Evolutionary conservation across 2,329 filamentous ascomycete species (phyloP).

Genomic region (Cladophialophora psammophila): DNA sequence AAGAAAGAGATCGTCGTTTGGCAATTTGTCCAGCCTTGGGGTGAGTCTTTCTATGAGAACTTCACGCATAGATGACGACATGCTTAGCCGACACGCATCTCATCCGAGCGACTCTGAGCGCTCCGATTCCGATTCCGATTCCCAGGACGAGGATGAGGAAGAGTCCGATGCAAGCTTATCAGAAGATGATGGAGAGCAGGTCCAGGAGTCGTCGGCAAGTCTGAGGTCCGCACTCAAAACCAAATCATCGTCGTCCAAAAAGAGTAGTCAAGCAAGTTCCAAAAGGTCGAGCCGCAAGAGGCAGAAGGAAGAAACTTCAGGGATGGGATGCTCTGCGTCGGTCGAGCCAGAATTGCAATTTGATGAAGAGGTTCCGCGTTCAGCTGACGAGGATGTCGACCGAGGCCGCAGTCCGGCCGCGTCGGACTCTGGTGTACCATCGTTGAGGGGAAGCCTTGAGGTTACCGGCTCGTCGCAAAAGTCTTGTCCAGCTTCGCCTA

Average conservation of each 20-base stretch:
- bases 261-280: constrained; percentile 38
- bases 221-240: constrained; percentile 9
- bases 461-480: constrained; percentile 11
- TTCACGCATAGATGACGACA: constrained; percentile 70
- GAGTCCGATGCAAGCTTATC: constrained; percentile 42
- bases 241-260: constrained; percentile 33
- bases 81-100: constrained; percentile 59
- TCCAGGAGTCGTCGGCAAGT: constrained; percentile 43
- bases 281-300: constrained; percentile 29
- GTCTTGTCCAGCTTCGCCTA: constrained; percentile 60
- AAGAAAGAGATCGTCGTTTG: constrained; percentile 59
- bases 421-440: constrained; percentile 9
- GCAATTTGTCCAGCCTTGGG: constrained; percentile 61
- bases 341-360: constrained; percentile 24
- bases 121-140: constrained; percentile 45
- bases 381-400: neutral
- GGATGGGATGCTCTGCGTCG: constrained; percentile 10
- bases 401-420: constrained; percentile 17
- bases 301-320: constrained; percentile 8
- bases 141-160: constrained; percentile 35
- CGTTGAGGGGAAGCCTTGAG: constrained; percentile 15
- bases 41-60: constrained; percentile 78
- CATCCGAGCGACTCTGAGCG: constrained; percentile 57
- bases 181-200: constrained; percentile 42
- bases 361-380: constrained; percentile 21